phyloP scores from a whole-genome alignment of 2,329 filamentous ascomycete species.

The Mycosphaerella sp. region DNA sequence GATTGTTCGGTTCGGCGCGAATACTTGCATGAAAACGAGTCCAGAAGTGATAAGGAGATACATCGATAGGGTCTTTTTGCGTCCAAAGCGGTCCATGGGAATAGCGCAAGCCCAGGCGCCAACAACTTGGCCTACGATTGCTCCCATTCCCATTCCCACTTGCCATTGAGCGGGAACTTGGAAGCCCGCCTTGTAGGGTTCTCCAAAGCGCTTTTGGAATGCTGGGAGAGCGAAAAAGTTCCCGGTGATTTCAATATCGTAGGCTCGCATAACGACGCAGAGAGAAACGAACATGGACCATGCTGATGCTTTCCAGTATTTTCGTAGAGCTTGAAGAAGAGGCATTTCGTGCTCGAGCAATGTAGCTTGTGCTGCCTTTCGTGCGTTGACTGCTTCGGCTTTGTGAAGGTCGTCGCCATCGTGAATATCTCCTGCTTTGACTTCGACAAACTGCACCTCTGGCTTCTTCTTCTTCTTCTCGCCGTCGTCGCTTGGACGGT shows the following conservation, averaged over 20 bases:
- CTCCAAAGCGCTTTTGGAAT: neutral
- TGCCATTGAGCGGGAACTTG: conserved; percentile 1
- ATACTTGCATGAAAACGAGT: conserved; percentile 37
- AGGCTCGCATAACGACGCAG: conserved; percentile 1
- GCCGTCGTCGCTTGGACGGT: neutral
- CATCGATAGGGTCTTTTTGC: conserved; percentile 48
- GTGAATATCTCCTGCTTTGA: neutral
- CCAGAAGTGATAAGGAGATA: conserved; percentile 30
- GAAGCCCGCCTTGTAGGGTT: neutral
- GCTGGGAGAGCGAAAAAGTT: conserved; percentile 1
- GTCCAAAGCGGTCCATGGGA: conserved; percentile 23
- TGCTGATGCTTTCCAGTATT: neutral
- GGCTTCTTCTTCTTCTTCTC: neutral
- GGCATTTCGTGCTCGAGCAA: neutral
- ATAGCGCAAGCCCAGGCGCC: neutral
- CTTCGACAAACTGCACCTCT: neutral
- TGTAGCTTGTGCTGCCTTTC: neutral
- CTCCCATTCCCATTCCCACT: neutral
- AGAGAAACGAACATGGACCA: conserved; percentile 6
- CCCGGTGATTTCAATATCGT: neutral
- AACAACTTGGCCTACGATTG: neutral
- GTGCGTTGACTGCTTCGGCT: neutral
- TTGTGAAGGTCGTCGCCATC: neutral
- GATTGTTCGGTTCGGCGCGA: conserved; percentile 10
- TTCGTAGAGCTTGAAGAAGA: neutral